These are phyloP conservation scores for Fusarium irregulare DNA, from an alignment of 2,329 filamentous ascomycete genomes.

Conservation along the genomic window DNA sequence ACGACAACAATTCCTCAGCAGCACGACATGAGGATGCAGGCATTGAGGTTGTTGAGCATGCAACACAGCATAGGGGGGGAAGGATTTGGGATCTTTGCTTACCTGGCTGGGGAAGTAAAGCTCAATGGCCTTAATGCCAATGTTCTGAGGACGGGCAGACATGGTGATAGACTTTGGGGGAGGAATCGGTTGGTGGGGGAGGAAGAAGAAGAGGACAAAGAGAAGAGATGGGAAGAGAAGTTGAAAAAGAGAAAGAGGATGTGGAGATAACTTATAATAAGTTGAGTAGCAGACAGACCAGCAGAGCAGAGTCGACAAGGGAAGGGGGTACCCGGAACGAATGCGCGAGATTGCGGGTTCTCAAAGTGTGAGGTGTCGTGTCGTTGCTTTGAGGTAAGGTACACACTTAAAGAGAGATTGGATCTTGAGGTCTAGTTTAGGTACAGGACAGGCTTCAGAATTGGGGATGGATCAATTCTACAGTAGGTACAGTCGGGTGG, in stretches of 20 bases:
- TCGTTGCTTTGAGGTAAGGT: conserved; percentile 11
- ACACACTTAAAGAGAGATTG: conserved; percentile 34
- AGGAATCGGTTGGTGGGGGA: conserved; percentile 20
- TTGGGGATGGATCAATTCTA: background rate
- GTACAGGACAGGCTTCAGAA: background rate
- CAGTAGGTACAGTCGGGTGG: background rate
- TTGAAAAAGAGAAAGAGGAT: conserved; percentile 27
- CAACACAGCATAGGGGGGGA: conserved; percentile 14
- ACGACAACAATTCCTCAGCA: conserved; percentile 24
- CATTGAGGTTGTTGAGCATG: conserved; percentile 16
- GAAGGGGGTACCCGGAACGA: conserved; percentile 36
- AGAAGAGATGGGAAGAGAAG: conserved; percentile 28
- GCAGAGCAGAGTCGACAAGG: conserved; percentile 1
- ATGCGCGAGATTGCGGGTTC: conserved; percentile 43
- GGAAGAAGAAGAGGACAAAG: conserved; percentile 29
- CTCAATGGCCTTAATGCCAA: conserved; percentile 94
- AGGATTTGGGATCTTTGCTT: conserved; percentile 49
- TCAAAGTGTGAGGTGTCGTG: conserved; percentile 7
- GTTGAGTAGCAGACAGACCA: conserved; percentile 3
- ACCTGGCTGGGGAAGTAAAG: conserved; percentile 90
- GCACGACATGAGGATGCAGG: conserved; percentile 14
- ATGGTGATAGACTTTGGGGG: conserved; percentile 58
- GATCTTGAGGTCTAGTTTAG: conserved; percentile 35
- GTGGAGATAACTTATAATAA: conserved; percentile 35
- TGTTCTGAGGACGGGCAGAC: conserved; percentile 83